Evolutionary conservation across 2,329 filamentous ascomycete species (phyloP), one percentile per base, ranked within the genome.

Genomic region (Arthrobotrys sinensis): DNA sequence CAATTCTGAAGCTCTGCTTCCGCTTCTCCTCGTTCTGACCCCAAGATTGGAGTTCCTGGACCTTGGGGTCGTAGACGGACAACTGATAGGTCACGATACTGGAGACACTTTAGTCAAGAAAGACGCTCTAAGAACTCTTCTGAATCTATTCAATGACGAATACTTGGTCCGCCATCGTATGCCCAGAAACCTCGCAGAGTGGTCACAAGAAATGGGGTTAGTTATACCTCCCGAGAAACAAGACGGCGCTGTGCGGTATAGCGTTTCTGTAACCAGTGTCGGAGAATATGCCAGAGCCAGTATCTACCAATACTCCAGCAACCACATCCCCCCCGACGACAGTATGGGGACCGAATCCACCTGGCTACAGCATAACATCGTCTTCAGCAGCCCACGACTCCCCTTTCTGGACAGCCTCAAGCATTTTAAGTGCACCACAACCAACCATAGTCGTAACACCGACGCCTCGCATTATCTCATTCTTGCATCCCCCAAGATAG

Each of bases 1-100:
- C 16, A 75, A 75, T 21, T 75, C 70, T 19, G 70, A 75, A n/a
- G 28, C 70, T 24, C 52, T 75, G 8, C 40, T 75, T 6, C 62
- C 53, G 16, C 34, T 75, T 11, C 43, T 75, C 4, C 24, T 67
- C 5, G 52, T 53, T 8, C 24, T 67, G 5, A 53, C 62, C n/a
- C 63, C 70, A 8, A 67, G 45, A n/a, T 24, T 75, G 3, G 43
- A 62, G 38, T 50, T 40, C 3, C 50, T 67, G 4, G 70, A 75
- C 36, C 16, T 75, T 14, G 70, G 62, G 1, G 24, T 21, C 1
- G 34, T 43, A 34, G 34, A 67, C 8, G 21, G 3, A 7, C 38
- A 67, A 7, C 28, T 73, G 16, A 50, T 64, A 19, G 21, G 21
- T 28, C 16, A 40, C 38, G 21, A 71, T 10, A 14, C 34, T 1